A percentile compares a stretch with the other conserved stretches of the same genome.
These are phyloP conservation scores for Hyaloscypha bicolor DNA, from an alignment of 495 filamentous ascomycete genomes.

Conservation along the genomic window DNA sequence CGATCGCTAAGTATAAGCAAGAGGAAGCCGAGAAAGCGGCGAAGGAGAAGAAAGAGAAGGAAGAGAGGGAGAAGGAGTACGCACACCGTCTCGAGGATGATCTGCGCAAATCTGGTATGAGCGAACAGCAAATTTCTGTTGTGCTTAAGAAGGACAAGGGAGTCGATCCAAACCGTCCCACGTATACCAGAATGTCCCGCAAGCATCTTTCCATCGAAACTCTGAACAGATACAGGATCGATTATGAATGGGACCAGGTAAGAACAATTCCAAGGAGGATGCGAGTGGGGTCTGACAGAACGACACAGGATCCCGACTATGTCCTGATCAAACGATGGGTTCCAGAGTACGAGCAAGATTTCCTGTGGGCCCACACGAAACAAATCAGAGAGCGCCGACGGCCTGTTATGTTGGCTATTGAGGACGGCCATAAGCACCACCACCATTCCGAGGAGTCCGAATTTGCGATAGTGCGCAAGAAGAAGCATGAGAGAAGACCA, in stretches of 20 bases:
- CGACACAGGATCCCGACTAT: conserved; percentile 61
- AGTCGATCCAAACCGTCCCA: conserved; percentile 40
- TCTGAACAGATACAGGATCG: conserved; percentile 49
- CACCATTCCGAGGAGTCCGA: conserved; percentile 24
- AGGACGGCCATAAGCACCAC: conserved; percentile 26
- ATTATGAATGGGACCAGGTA: conserved; percentile 55
- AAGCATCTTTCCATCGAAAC: conserved; percentile 60
- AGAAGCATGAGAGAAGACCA: conserved; percentile 31
- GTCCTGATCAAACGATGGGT: conserved; percentile 80
- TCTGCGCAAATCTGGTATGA: conserved; percentile 50
- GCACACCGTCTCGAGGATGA: conserved; percentile 45
- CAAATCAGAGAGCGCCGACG: conserved; percentile 54
- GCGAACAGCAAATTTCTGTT: conserved; percentile 54
- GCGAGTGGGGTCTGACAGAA: conserved; percentile 30
- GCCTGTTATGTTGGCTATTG: conserved; percentile 20
- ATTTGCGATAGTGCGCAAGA: conserved; percentile 33
- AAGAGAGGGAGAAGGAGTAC: conserved; percentile 47
- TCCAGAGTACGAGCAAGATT: conserved; percentile 68
- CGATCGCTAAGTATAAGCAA: conserved; percentile 54
- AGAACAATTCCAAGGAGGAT: conserved; percentile 19
- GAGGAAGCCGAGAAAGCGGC: conserved; percentile 53
- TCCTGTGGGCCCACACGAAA: conserved; percentile 72
- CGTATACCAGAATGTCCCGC: conserved; percentile 60
- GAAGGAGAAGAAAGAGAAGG: conserved; percentile 51
- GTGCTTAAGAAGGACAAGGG: conserved; percentile 53